phyloP scores from a whole-genome alignment of 495 filamentous ascomycete genomes.

The Penicillium parvum region DNA sequence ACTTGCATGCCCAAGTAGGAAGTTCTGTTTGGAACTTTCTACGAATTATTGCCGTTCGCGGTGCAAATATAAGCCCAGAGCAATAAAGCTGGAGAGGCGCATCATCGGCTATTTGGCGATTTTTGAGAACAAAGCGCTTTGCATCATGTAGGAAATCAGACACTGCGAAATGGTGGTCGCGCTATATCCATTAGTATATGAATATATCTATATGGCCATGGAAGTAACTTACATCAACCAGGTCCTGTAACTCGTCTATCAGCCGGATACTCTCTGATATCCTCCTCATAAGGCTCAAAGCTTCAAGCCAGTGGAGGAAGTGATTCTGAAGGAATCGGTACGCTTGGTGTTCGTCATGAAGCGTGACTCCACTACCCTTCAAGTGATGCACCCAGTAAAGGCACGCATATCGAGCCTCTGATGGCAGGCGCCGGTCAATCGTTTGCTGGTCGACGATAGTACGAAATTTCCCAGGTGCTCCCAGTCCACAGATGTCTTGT shows the following conservation, averaged over 20 bases:
- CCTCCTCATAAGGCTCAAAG: constrained; percentile 23
- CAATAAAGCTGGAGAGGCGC: background rate
- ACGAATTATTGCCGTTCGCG: constrained; percentile 20
- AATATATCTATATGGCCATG: background rate
- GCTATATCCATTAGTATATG: background rate
- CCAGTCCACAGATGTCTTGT: constrained; percentile 33
- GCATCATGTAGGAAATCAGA: constrained; percentile 30
- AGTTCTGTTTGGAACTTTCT: background rate
- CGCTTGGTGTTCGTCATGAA: too few relatives aligned
- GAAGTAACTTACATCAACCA: background rate
- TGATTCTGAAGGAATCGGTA: background rate
- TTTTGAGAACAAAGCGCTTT: constrained; percentile 27
- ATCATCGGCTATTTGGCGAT: constrained; percentile 26
- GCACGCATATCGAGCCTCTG: constrained; percentile 39
- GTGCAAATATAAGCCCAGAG: constrained; percentile 30
- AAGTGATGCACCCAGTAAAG: constrained; percentile 32
- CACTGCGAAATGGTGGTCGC: background rate
- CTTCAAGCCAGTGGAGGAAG: constrained; percentile 2
- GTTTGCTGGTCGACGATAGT: constrained; percentile 16
- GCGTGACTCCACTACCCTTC: too few relatives aligned
- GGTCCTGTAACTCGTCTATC: too few relatives aligned
- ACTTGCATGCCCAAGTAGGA: background rate
- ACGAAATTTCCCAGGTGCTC: constrained; percentile 11
- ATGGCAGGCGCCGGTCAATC: constrained; percentile 22
- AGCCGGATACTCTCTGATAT: background rate